A percentile compares a stretch with the other conserved stretches of the same genome.
Evolutionary conservation across 441 rosid species (phyloP).

Genomic region (Oxalis stricta): DNA sequence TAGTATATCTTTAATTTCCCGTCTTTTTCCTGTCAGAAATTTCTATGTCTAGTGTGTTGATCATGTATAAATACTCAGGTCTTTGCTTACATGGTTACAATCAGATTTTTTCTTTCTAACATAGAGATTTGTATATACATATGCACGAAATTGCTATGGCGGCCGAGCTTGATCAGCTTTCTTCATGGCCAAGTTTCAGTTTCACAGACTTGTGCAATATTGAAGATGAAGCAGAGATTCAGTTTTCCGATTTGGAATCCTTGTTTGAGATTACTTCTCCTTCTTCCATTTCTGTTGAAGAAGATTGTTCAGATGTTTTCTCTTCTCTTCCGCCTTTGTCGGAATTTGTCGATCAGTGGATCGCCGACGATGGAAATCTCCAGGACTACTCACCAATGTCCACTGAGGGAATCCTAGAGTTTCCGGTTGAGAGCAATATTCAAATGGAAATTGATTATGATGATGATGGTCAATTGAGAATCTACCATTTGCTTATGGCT

Average conservation of each 20-base stretch:
- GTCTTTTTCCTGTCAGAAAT: not conserved
- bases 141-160: no score
- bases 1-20: not conserved
- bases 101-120: constrained; percentile 1
- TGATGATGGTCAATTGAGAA: constrained; percentile 8
- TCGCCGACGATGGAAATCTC: no score
- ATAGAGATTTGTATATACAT: no score
- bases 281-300: constrained; percentile 3
- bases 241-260: constrained; percentile 3
- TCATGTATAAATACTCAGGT: not conserved
- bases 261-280: constrained; percentile 11
- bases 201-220: not conserved
- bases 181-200: constrained; percentile 6
- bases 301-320: constrained; percentile 9
- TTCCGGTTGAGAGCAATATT: no score
- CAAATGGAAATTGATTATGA: constrained; percentile 22
- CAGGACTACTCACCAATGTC: constrained; percentile 2
- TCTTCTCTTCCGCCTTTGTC: constrained; percentile 6
- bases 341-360: no score
- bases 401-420: constrained; percentile 1
- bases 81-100: not conserved
- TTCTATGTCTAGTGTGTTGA: not conserved
- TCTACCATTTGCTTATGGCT: constrained; percentile 23
- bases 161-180: constrained; percentile 6
- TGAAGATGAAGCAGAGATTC: constrained; percentile 11